These are phyloP conservation scores for Chrysopogon serrulatus DNA, from an alignment of 176 grass and related monocot species.

Conservation along the genomic window DNA sequence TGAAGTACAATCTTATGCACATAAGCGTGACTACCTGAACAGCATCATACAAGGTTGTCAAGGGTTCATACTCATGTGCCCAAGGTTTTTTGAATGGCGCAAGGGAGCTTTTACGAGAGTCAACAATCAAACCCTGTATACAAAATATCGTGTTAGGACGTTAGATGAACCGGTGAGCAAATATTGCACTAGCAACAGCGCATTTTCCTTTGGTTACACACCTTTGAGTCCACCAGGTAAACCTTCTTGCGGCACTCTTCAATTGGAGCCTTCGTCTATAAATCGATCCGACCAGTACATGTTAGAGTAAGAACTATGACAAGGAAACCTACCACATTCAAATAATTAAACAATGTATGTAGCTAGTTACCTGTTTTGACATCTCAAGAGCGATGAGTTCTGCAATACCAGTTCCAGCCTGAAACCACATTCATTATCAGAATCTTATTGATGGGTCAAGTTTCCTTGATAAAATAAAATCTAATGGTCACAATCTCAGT, in stretches of 20 bases:
- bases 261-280: conserved; percentile 75
- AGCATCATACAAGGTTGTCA: conserved; percentile 69
- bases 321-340: neutral
- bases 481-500: neutral
- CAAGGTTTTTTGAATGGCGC: conserved; percentile 91
- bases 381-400: conserved; percentile 98
- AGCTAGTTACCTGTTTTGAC: conserved; percentile 74
- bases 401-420: conserved; percentile 99
- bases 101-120: conserved; percentile 65
- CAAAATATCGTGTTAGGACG: conserved; percentile 16
- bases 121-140: conserved; percentile 88
- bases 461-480: neutral
- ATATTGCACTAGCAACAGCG: conserved; percentile 6
- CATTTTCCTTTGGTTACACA: conserved; percentile 22
- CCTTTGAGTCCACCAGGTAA: conserved; percentile 97
- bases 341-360: neutral
- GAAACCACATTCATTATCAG: conserved; percentile 26
- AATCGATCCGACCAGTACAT: conserved; percentile 28
- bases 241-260: conserved; percentile 93
- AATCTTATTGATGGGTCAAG: neutral
- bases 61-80: conserved; percentile 87
- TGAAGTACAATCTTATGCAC: conserved; percentile 4
- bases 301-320: neutral
- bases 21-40: conserved; percentile 58
- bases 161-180: conserved; percentile 21